Conservation (phyloP, 208 protist species). For the Acanthamoeba royreba region DNA sequence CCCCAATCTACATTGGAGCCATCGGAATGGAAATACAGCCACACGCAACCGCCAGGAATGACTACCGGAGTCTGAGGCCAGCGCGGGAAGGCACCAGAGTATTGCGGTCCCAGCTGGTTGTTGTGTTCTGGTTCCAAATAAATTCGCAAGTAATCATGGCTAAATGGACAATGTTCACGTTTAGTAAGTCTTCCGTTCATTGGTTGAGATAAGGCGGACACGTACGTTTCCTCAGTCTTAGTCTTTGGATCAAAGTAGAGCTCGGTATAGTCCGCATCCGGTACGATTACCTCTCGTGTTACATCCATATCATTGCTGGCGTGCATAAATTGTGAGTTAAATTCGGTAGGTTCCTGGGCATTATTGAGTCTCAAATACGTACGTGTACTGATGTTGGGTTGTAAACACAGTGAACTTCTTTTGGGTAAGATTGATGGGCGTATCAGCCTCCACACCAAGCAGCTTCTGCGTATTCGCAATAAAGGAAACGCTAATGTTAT, state of each 20-base stretch:
- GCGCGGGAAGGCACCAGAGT: not conserved
- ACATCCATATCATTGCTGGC: conserved; percentile 17
- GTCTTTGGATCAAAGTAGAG: not conserved
- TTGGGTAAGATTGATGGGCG: not conserved
- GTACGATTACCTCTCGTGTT: not conserved
- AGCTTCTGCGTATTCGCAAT: not conserved
- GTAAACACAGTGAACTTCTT: not conserved
- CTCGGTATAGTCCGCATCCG: not conserved
- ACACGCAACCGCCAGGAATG: not conserved
- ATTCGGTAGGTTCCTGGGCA: too few species aligned
- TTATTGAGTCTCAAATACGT: too few species aligned
- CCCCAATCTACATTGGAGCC: conserved; percentile 20
- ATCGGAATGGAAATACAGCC: conserved; percentile 11
- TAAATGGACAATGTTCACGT: not conserved
- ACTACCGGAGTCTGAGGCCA: not conserved
- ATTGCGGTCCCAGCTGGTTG: not conserved
- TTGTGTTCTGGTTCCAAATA: not conserved
- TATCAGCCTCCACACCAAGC: not conserved
- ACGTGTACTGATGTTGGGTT: not conserved
- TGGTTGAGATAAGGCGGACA: not conserved
- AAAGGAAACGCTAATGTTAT: not conserved
- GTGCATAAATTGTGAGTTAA: too few species aligned
- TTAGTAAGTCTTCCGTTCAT: not conserved
- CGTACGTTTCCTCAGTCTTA: conserved; percentile 1
- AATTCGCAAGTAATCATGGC: not conserved